Conservation (phyloP, 176 grass and related monocot species). For the Alopecurus myosuroides region DNA sequence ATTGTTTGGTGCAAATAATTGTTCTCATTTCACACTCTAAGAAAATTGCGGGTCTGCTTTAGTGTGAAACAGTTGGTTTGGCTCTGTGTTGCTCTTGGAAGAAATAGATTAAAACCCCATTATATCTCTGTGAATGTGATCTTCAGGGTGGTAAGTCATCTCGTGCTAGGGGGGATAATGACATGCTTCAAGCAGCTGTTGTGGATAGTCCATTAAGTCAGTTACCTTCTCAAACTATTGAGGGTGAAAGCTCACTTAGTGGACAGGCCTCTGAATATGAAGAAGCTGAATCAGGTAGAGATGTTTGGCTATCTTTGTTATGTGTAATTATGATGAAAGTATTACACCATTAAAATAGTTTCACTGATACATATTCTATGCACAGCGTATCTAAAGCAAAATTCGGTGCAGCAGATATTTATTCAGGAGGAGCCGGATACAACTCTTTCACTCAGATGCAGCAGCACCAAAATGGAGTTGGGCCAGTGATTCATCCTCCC, state of each 20-base stretch:
- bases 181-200: constrained; percentile 38
- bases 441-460: constrained; percentile 81
- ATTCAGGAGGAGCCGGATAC: constrained; percentile 85
- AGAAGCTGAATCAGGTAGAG: constrained; percentile 85
- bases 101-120: not conserved
- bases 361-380: constrained; percentile 97
- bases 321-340: constrained; percentile 49
- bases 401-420: constrained; percentile 91
- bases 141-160: constrained; percentile 68
- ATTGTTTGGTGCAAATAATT: not conserved
- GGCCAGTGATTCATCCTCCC: constrained; percentile 49
- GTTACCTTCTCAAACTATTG: constrained; percentile 74
- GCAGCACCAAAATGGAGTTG: constrained; percentile 81
- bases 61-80: not conserved
- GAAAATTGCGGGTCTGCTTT: not conserved
- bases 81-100: not conserved
- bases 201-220: constrained; percentile 76
- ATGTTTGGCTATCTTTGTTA: constrained; percentile 27
- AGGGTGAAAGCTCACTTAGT: constrained; percentile 80
- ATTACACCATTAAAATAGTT: constrained; percentile 51
- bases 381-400: constrained; percentile 99
- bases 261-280: constrained; percentile 80
- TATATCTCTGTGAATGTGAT: constrained; percentile 3
- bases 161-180: constrained; percentile 56
- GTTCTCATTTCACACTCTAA: not conserved